These are phyloP conservation scores for Cylindrotheca closterium DNA, from an alignment of 108 stramenopile genomes.

Conservation along the genomic window DNA sequence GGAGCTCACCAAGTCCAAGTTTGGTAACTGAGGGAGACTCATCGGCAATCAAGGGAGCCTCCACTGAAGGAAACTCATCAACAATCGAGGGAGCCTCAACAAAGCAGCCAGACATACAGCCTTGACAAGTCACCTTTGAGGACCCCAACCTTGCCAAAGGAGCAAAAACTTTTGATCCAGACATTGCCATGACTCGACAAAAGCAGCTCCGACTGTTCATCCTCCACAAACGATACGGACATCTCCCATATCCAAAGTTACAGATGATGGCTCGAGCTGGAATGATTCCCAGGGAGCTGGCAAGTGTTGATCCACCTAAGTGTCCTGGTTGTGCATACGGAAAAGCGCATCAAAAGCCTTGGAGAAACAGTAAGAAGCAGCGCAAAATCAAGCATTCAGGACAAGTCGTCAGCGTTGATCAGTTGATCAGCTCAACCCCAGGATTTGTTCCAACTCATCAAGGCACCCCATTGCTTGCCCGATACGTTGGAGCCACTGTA, in stretches of 20 bases:
- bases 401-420: conserved; percentile 35
- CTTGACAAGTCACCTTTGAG: too few relatives aligned
- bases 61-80: too few relatives aligned
- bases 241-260: conserved; percentile 4
- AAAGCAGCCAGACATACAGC: too few relatives aligned
- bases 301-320: conserved; percentile 16
- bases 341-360: conserved; percentile 11
- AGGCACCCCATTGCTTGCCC: conserved; percentile 25
- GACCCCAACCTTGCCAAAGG: too few relatives aligned
- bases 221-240: not conserved
- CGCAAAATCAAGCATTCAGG: conserved; percentile 15
- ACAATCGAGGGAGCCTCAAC: too few relatives aligned
- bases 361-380: conserved; percentile 2
- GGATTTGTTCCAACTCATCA: conserved; percentile 41
- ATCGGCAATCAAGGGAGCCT: too few relatives aligned
- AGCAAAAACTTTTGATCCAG: too few relatives aligned
- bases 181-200: too few relatives aligned
- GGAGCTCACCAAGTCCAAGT: too few relatives aligned
- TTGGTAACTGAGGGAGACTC: too few relatives aligned
- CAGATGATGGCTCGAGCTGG: conserved; percentile 32
- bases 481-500: conserved; percentile 30
- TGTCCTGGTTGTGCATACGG: conserved; percentile 30
- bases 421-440: conserved; percentile 35
- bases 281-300: conserved; percentile 26
- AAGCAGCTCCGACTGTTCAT: too few relatives aligned